A percentile compares a stretch with the other conserved stretches of the same genome.
phyloP scores from a whole-genome alignment of 495 filamentous ascomycete genomes.

The Neurospora sublineolata region DNA sequence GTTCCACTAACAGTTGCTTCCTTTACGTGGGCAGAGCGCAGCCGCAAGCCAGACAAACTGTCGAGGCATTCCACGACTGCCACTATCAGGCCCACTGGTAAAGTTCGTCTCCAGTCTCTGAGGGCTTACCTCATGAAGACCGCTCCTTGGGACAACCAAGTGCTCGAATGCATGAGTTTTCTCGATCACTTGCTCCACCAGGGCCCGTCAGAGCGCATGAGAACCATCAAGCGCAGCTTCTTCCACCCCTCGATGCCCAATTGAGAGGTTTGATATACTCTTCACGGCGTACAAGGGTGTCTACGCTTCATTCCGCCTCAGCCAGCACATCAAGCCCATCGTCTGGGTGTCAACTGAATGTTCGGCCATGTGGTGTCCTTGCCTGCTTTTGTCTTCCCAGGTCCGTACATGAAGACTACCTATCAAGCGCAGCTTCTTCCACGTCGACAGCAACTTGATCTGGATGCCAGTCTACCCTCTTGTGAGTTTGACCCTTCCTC shows the following conservation, averaged over 20 bases:
- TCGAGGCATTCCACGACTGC: no score
- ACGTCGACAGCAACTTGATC: no score
- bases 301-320: constrained; percentile 4
- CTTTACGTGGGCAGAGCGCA: no score
- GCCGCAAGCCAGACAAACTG: no score
- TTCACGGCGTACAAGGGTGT: neutral
- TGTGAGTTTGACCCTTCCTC: no score
- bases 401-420: no score
- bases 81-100: constrained; percentile 41
- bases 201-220: constrained; percentile 49
- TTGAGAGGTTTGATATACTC: neutral
- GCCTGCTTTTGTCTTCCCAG: no score
- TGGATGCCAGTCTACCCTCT: no score
- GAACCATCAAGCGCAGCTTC: constrained; percentile 65
- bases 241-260: constrained; percentile 40
- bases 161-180: constrained; percentile 78
- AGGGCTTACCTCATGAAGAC: constrained; percentile 50
- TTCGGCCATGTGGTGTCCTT: no score
- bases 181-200: constrained; percentile 82
- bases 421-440: no score
- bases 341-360: constrained; percentile 69
- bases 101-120: constrained; percentile 53
- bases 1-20: no score
- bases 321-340: constrained; percentile 73
- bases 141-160: constrained; percentile 44